phyloP scores from a whole-genome alignment of 257 asterid species.

The Solanum medicagineum region DNA sequence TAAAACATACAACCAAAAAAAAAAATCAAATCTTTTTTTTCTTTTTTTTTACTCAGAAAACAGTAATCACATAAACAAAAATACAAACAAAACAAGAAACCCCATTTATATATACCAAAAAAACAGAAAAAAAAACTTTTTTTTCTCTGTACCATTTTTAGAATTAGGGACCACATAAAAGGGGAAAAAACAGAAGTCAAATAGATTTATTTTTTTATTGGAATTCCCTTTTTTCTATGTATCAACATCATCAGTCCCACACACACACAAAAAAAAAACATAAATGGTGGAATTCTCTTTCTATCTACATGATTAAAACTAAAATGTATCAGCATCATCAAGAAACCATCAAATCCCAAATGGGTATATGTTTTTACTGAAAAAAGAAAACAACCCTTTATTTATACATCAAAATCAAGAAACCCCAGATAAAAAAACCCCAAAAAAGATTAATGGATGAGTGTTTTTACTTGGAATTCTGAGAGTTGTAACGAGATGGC shows the following conservation, averaged over 20 bases:
- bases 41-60: background rate
- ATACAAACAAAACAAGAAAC: background rate
- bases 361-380: background rate
- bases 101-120: background rate
- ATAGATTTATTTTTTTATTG: background rate
- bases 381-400: background rate
- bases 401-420: background rate
- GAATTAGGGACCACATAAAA: background rate
- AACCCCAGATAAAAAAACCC: background rate
- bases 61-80: background rate
- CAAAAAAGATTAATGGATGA: background rate
- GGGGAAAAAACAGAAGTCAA: background rate
- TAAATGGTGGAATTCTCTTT: too few relatives aligned
- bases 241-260: background rate
- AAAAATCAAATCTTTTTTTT: background rate
- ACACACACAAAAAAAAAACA: too few relatives aligned
- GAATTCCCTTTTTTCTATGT: constrained; percentile 35
- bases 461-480: background rate
- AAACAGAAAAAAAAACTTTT: background rate
- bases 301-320: too few relatives aligned
- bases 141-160: background rate
- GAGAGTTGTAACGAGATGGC: constrained; percentile 32
- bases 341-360: background rate
- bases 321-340: too few relatives aligned
- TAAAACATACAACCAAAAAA: background rate